A percentile compares a stretch with the other conserved stretches of the same genome.
Conservation (phyloP, 306 rosid species). For the Lathyrus oleraceus region DNA sequence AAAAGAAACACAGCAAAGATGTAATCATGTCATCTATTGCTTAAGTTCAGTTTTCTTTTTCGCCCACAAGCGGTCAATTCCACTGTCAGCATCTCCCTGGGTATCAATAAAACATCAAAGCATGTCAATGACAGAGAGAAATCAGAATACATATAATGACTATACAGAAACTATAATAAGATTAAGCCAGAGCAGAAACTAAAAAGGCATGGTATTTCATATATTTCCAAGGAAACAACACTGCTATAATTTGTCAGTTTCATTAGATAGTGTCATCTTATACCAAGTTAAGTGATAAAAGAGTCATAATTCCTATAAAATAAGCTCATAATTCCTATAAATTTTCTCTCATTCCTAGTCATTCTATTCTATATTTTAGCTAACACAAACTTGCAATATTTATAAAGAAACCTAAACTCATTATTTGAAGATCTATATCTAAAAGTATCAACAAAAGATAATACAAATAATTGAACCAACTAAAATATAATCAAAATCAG, state of each 20-base stretch:
- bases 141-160: neutral
- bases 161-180: neutral
- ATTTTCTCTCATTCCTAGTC: no score
- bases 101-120: neutral
- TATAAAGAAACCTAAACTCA: neutral
- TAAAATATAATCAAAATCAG: neutral
- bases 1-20: neutral
- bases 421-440: neutral
- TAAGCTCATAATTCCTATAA: no score
- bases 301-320: no score
- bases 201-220: neutral
- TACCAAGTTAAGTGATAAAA: neutral
- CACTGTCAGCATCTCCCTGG: slow-evolving; percentile 68
- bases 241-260: neutral
- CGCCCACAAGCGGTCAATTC: slow-evolving; percentile 58
- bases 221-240: neutral
- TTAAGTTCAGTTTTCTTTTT: slow-evolving; percentile 54
- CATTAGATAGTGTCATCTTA: neutral
- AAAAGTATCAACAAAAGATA: no score
- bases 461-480: no score
- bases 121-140: neutral
- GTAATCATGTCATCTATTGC: slow-evolving; percentile 36
- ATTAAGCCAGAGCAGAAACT: neutral
- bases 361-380: neutral
- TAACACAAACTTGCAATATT: neutral